Evolutionary conservation across 176 grass and related monocot species (phyloP).

Genomic region (Saccharum spontaneum): DNA sequence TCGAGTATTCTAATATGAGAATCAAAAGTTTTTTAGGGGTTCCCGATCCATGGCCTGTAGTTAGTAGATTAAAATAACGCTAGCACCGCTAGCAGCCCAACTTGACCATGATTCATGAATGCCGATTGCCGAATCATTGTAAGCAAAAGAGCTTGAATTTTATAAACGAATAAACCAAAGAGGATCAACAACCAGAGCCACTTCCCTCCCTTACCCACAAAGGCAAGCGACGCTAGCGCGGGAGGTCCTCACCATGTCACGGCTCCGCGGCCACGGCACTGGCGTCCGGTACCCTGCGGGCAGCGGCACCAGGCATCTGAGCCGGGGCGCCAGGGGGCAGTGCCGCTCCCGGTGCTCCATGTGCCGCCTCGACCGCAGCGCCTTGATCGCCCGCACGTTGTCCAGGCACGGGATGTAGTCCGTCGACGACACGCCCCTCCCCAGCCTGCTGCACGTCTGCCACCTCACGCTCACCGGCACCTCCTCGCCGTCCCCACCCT

Average conservation of each 20-base stretch:
- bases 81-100: neutral
- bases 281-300: conserved; percentile 55
- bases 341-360: conserved; percentile 97
- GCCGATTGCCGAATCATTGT: neutral
- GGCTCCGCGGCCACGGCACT: conserved; percentile 83
- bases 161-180: neutral
- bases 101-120: neutral
- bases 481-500: conserved; percentile 1
- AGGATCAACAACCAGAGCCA: conserved; percentile 8
- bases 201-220: conserved; percentile 39
- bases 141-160: neutral
- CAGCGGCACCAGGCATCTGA: conserved; percentile 66
- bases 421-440: conserved; percentile 50
- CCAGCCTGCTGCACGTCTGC: conserved; percentile 62
- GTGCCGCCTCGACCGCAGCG: conserved; percentile 68
- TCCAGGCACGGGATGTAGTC: conserved; percentile 91
- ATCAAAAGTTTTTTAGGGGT: neutral
- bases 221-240: conserved; percentile 38
- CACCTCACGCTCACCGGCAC: conserved; percentile 50
- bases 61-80: neutral
- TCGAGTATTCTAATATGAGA: neutral
- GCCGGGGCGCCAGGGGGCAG: conserved; percentile 53
- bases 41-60: neutral
- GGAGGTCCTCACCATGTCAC: conserved; percentile 86
- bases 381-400: conserved; percentile 87